Evolutionary conservation across 208 protist genomes (phyloP).

Genomic region (Leishmania lainsoni): DNA sequence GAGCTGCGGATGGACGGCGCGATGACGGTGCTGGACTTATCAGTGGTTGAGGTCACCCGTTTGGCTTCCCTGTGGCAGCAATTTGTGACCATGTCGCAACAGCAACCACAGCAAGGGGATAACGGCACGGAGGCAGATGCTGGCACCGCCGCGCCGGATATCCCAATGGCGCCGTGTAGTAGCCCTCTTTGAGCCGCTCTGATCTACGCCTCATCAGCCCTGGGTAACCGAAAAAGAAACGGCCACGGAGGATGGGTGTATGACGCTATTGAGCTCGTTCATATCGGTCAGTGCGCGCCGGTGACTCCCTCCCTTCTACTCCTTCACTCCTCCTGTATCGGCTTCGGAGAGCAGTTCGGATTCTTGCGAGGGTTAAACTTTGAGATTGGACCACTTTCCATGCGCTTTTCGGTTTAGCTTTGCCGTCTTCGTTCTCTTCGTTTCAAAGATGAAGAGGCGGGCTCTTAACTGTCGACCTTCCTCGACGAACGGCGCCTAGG

Average conservation of each 20-base stretch:
- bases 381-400: neutral
- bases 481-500: neutral
- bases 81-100: slow-evolving; percentile 67
- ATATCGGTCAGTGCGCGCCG: neutral
- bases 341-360: no score
- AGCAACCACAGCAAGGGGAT: slow-evolving; percentile 25
- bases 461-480: neutral
- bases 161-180: neutral
- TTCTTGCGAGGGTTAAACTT: neutral
- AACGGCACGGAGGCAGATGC: neutral
- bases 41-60: slow-evolving; percentile 65
- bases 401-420: no score
- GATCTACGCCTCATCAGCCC: neutral
- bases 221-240: neutral
- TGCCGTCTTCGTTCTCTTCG: neutral
- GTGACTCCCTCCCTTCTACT: neutral
- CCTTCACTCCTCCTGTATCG: no score
- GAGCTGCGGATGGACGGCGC: slow-evolving; percentile 83
- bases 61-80: slow-evolving; percentile 74
- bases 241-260: neutral
- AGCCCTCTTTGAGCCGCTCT: neutral
- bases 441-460: neutral
- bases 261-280: neutral
- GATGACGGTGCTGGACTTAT: slow-evolving; percentile 76
- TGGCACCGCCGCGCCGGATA: neutral